A percentile compares a stretch with the other conserved stretches of the same genome.
Evolutionary conservation across 208 protist species (phyloP).

Genomic region (Trichomonas gallinae): DNA sequence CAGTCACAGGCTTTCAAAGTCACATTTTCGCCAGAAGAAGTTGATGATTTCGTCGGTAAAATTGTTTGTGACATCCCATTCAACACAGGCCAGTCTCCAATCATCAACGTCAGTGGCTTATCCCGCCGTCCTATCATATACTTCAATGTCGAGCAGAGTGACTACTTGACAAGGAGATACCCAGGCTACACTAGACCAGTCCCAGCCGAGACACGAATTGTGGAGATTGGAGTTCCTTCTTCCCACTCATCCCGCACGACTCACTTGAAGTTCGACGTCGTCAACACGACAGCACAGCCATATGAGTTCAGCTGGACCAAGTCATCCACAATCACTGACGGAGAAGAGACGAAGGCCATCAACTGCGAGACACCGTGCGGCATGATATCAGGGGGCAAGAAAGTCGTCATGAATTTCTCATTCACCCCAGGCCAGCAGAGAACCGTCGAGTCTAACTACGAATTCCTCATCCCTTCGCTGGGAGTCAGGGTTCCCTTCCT

Average conservation of each 20-base stretch:
- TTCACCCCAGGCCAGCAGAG: background rate
- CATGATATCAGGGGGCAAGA: background rate
- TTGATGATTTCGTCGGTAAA: conserved; percentile 39
- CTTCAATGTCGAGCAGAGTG: conserved; percentile 66
- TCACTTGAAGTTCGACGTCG: background rate
- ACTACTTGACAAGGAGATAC: conserved; percentile 60
- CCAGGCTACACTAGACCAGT: background rate
- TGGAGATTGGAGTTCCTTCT: background rate
- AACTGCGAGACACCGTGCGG: background rate
- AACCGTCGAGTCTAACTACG: background rate
- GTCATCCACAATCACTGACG: background rate
- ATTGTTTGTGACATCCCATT: background rate
- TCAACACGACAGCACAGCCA: background rate
- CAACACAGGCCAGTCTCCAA: background rate
- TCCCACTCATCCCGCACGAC: background rate
- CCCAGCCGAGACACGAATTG: background rate
- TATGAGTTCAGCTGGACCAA: background rate
- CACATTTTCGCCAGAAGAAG: conserved; percentile 59
- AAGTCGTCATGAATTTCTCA: background rate
- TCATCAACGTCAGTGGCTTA: conserved; percentile 57
- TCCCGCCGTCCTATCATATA: conserved; percentile 75
- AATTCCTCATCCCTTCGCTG: background rate
- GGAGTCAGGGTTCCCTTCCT: background rate
- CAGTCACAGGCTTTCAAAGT: conserved; percentile 51
- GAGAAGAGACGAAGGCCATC: background rate